Evolutionary conservation across 2,329 filamentous ascomycete genomes (phyloP).

Genomic region (Penicillium expansum): DNA sequence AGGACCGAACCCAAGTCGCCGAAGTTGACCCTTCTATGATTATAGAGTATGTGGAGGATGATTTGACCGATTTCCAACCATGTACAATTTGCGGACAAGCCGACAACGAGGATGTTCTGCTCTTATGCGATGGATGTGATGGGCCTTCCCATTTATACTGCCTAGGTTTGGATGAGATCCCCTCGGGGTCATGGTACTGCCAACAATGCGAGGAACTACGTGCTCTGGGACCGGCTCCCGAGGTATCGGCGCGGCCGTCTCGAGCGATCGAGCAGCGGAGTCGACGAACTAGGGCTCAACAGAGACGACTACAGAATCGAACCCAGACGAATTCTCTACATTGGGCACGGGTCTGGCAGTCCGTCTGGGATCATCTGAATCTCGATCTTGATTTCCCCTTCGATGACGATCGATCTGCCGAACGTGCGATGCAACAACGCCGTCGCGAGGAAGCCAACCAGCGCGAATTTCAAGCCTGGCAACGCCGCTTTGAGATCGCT

Average conservation of each 20-base stretch:
- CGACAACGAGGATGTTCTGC: constrained; percentile 78
- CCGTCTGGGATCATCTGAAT: constrained; percentile 75
- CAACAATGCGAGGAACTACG: constrained; percentile 66
- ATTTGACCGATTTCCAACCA: constrained; percentile 60
- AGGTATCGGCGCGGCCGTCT: constrained; percentile 32
- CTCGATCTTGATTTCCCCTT: constrained; percentile 84
- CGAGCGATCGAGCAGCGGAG: constrained; percentile 46
- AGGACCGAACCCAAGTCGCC: constrained; percentile 66
- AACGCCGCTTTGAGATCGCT: constrained; percentile 78
- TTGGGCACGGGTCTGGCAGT: constrained; percentile 82
- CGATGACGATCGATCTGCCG: constrained; percentile 63
- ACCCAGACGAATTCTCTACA: constrained; percentile 51
- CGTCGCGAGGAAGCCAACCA: constrained; percentile 51
- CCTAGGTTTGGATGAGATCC: constrained; percentile 74
- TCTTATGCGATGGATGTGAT: constrained; percentile 90
- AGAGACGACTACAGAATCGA: constrained; percentile 40
- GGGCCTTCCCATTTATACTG: constrained; percentile 89
- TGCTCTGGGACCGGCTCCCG: constrained; percentile 39
- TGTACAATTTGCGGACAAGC: constrained; percentile 81
- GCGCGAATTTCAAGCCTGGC: constrained; percentile 68
- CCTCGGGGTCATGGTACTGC: constrained; percentile 83
- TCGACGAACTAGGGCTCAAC: constrained; percentile 48
- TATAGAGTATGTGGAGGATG: constrained; percentile 68
- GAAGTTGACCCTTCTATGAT: constrained; percentile 72
- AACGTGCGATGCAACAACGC: constrained; percentile 56